phyloP scores from a whole-genome alignment of 139 green algal species.

The Auxenochlorella pyrenoidosa region DNA sequence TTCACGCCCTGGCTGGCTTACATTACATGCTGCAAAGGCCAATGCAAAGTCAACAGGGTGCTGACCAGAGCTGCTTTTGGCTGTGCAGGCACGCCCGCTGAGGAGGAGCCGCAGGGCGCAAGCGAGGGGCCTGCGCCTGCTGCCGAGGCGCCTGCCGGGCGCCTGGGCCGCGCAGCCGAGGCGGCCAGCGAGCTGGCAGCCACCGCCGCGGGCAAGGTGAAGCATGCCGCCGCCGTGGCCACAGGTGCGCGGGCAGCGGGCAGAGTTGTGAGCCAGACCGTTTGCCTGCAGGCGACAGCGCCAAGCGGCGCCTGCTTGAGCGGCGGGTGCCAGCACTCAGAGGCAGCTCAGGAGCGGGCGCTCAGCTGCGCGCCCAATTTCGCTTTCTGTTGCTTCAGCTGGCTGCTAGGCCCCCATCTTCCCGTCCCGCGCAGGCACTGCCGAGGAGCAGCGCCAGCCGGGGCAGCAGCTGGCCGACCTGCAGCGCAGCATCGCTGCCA shows the following conservation, averaged over 20 bases:
- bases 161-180: background rate
- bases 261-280: background rate
- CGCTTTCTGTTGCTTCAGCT: too few species aligned
- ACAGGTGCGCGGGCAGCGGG: background rate
- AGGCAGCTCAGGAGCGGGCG: too few species aligned
- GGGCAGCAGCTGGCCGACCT: background rate
- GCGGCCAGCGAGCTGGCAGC: background rate
- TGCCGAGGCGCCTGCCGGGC: background rate
- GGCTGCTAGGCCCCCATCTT: too few species aligned
- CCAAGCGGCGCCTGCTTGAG: background rate
- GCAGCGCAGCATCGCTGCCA: background rate
- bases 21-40: background rate
- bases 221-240: background rate
- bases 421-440: background rate
- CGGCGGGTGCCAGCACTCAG: background rate
- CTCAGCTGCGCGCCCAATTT: background rate
- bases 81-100: background rate
- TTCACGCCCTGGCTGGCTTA: too few species aligned
- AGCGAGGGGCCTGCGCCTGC: background rate
- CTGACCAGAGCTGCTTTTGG: background rate
- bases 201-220: conserved; percentile 1
- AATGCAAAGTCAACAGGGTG: background rate
- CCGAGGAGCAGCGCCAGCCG: background rate
- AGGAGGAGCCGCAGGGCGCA: background rate
- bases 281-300: background rate